Base-by-base conservation (phyloP, 257 asterid species). In the Capsicum chinense region DNA sequence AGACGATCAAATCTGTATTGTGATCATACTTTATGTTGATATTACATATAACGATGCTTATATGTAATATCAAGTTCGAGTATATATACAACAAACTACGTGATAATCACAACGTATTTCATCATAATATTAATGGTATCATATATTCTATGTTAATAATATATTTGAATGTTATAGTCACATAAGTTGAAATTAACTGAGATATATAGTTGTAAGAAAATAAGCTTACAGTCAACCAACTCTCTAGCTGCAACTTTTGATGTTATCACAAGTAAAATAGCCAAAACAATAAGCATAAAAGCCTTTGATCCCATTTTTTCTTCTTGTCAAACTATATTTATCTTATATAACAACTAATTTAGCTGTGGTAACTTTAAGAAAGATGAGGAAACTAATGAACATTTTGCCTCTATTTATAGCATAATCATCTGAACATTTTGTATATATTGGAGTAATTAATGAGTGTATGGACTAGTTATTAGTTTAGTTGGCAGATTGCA, bases 201-300 rank as follows among this genome's bases (percentile, higher is more conserved):
- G 21, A 37, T 3, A 67, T 12, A 39, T 15, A 37, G 52, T 1
- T 15, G 7, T 15, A 14, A 10, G 4, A 33, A 50, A 74, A 12
- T 14, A 21, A 76, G 16, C 21, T 35, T 82, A 63, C 83, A 0
- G 6, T 59, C 85, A 17, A 48, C 79, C 39, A 86, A 71, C 7
- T 86, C 80, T 58, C 87, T 79, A 7, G 83, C 85, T 6, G 87
- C 79, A 8, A 80, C 83, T 63, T 80, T 60, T 7, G 84, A 83
- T 52, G 80, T 42, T 33, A 86, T 86, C 52, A 86, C 48, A 19
- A 80, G 48, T 57, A 69, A 62, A 17, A 74, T 48, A 73, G 83
- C 85, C 54, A 86, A 47, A 21, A 47, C 56, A 47, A 83, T 70
- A 13, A 83, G 60, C 19, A 83, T 6, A 19, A 79, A 26, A 35